phyloP scores from a whole-genome alignment of 2,329 filamentous ascomycete genomes.

The Claviceps paspali region DNA sequence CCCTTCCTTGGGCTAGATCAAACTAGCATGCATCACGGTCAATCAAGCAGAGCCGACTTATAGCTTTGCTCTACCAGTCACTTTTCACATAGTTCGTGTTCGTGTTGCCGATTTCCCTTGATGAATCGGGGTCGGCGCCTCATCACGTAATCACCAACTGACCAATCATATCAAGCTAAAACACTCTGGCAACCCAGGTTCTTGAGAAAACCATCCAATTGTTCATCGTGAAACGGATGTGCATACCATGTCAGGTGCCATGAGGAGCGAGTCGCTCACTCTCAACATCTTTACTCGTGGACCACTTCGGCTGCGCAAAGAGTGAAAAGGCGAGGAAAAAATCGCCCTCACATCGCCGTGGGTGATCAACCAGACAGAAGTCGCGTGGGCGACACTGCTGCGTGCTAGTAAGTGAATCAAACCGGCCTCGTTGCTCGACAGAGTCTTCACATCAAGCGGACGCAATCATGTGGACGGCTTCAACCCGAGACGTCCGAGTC shows the following conservation, averaged over 20 bases:
- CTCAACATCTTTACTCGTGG: background rate
- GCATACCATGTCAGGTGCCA: background rate
- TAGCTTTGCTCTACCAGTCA: too few species aligned
- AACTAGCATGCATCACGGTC: too few species aligned
- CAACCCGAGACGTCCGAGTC: too few species aligned
- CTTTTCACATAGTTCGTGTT: too few species aligned
- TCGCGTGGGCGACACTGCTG: background rate
- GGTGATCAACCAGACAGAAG: too few species aligned
- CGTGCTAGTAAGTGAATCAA: conserved; percentile 3
- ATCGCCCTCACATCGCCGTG: background rate
- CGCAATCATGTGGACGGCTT: too few species aligned
- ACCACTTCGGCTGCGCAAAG: background rate
- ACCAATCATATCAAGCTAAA: conserved; percentile 6
- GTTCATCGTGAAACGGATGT: conserved; percentile 3
- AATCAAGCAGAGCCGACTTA: too few species aligned
- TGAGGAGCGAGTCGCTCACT: conserved; percentile 3
- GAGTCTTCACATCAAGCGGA: background rate
- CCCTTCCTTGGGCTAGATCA: too few species aligned
- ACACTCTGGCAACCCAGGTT: background rate
- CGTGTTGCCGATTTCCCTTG: too few species aligned
- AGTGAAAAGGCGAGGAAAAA: background rate
- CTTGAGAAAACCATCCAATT: background rate
- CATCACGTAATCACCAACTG: conserved; percentile 7
- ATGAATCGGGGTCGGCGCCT: background rate
- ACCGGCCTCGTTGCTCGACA: background rate